These are phyloP conservation scores for Vanrija pseudolonga DNA, from an alignment of 1,284 basidiomycete species.

Conservation along the genomic window DNA sequence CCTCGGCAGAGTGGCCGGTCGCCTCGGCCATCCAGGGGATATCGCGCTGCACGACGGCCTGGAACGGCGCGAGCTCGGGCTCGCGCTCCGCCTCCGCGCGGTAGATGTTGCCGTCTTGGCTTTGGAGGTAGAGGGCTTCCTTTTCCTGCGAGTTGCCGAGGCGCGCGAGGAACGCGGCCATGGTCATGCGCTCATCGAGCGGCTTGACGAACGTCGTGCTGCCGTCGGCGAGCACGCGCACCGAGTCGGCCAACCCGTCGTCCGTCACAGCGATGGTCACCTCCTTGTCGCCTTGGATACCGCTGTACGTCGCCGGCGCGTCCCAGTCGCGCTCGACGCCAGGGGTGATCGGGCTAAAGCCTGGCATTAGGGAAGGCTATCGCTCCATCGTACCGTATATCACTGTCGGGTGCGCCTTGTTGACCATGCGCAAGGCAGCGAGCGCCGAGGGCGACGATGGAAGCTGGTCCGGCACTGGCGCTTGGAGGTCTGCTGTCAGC, in stretches of 20 bases:
- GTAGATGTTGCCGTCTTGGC: conserved; percentile 84
- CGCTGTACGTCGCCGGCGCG: conserved; percentile 25
- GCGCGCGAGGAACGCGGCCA: conserved; percentile 57
- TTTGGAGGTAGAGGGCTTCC: conserved; percentile 73
- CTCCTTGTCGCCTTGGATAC: conserved; percentile 55
- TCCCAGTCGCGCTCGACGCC: conserved; percentile 22
- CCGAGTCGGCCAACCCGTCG: conserved; percentile 79
- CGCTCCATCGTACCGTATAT: conserved; percentile 58
- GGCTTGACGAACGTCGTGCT: conserved; percentile 75
- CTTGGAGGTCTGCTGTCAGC: conserved; percentile 27
- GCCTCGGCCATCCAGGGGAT: conserved; percentile 71
- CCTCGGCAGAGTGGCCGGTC: conserved; percentile 68
- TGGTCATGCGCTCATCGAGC: conserved; percentile 62
- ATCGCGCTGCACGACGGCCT: conserved; percentile 62
- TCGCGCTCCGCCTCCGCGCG: conserved; percentile 25
- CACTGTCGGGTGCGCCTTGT: conserved; percentile 71
- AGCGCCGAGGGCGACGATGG: conserved; percentile 61
- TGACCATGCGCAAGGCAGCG: conserved; percentile 68
- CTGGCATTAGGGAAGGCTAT: conserved; percentile 28
- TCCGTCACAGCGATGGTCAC: conserved; percentile 79
- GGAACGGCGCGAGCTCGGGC: conserved; percentile 64
- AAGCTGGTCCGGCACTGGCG: conserved; percentile 52
- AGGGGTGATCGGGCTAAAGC: conserved; percentile 17
- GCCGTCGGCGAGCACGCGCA: conserved; percentile 56
- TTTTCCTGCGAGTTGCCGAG: neutral